A percentile compares a stretch with the other conserved stretches of the same genome.
These are phyloP conservation scores for Canariomyces notabilis DNA, from an alignment of 2,329 filamentous ascomycete genomes.

Conservation along the genomic window DNA sequence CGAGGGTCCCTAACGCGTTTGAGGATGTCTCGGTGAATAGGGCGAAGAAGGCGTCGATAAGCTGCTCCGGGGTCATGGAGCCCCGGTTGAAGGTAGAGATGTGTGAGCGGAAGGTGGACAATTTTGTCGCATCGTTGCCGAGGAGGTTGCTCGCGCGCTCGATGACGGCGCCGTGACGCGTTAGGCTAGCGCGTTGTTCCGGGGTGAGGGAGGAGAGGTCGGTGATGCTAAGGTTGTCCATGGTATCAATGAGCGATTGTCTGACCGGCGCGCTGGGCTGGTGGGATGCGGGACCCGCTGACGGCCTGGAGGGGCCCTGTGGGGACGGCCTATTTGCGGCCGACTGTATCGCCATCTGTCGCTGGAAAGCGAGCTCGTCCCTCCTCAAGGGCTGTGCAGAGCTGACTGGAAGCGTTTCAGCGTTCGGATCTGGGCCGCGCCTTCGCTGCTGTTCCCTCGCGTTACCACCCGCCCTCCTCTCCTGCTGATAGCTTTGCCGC, in stretches of 20 bases:
- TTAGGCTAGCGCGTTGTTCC: constrained; percentile 73
- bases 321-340: constrained; percentile 40
- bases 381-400: constrained; percentile 75
- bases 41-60: constrained; percentile 83
- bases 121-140: constrained; percentile 68
- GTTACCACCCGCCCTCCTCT: constrained; percentile 43
- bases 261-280: constrained; percentile 9
- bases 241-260: constrained; percentile 30
- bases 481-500: constrained; percentile 64
- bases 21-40: constrained; percentile 75
- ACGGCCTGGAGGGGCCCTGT: constrained; percentile 15
- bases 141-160: constrained; percentile 80
- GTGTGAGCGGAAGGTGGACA: constrained; percentile 70
- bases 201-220: constrained; percentile 55
- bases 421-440: constrained; percentile 80
- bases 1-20: constrained; percentile 76
- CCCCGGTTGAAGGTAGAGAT: constrained; percentile 74
- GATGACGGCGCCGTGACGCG: constrained; percentile 78
- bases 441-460: constrained; percentile 40
- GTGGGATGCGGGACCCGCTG: constrained; percentile 8
- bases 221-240: constrained; percentile 49
- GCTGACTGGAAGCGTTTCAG: constrained; percentile 69
- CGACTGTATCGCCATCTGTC: constrained; percentile 80
- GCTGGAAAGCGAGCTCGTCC: constrained; percentile 86
- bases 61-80: constrained; percentile 63